Percentiles rank a stretch among this genome's conserved stretches.
phyloP scores from a whole-genome alignment of 345 rosid species.

The Moricandia moricandioides region DNA sequence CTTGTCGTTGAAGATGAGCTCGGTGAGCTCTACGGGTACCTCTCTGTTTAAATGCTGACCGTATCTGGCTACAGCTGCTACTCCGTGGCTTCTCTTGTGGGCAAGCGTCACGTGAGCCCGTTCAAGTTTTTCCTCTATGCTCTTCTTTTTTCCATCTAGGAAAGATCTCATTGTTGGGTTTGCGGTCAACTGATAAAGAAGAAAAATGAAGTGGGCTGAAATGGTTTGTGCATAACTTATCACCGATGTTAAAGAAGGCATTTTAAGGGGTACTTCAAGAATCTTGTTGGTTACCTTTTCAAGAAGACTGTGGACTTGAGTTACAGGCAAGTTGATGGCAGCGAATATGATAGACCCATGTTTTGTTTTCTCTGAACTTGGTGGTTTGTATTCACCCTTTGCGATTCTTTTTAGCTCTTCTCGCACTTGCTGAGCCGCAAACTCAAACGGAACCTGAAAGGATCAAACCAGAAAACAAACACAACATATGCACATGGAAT shows the following conservation, averaged over 20 bases:
- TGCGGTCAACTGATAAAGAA: slow-evolving; percentile 50
- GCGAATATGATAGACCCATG: slow-evolving; percentile 71
- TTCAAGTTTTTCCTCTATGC: slow-evolving; percentile 46
- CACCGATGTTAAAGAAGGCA: slow-evolving; percentile 7
- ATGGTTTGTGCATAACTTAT: background rate
- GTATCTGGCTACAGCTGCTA: slow-evolving; percentile 69
- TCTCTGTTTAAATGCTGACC: slow-evolving; percentile 47
- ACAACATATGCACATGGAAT: background rate
- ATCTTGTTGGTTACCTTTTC: slow-evolving; percentile 42
- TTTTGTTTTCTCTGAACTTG: slow-evolving; percentile 62
- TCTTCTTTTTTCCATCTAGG: slow-evolving; percentile 50
- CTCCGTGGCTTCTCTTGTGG: slow-evolving; percentile 92
- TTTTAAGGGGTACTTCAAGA: background rate
- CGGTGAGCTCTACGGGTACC: slow-evolving; percentile 68
- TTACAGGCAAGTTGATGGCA: slow-evolving; percentile 65
- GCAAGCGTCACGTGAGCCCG: slow-evolving; percentile 85
- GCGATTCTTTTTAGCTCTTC: slow-evolving; percentile 70
- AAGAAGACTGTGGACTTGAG: slow-evolving; percentile 54
- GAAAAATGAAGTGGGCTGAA: background rate
- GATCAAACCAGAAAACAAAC: slow-evolving; percentile 6
- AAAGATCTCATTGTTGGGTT: slow-evolving; percentile 48
- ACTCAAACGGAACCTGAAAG: slow-evolving; percentile 76
- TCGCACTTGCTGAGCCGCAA: slow-evolving; percentile 61
- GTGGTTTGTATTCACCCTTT: slow-evolving; percentile 64
- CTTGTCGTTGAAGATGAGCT: slow-evolving; percentile 63